phyloP scores from a whole-genome alignment of 345 rosid species.

The Boechera divaricarpa region DNA sequence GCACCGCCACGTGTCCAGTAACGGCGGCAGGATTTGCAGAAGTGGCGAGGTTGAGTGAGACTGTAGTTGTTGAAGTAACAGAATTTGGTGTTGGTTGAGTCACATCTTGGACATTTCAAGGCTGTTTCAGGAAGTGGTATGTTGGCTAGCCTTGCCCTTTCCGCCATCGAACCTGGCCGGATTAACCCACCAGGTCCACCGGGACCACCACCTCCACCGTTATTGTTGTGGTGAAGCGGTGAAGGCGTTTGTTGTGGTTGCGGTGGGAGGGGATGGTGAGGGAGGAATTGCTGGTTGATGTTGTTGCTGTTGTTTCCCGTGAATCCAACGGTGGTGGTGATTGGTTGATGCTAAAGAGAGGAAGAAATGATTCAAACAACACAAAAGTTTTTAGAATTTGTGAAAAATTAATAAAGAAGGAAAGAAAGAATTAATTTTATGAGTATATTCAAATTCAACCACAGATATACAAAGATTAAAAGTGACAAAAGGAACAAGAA shows the following conservation, averaged over 20 bases:
- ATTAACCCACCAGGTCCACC: conserved; percentile 46
- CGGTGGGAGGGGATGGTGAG: conserved; percentile 44
- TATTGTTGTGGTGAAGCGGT: conserved; percentile 42
- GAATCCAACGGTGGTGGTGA: conserved; percentile 51
- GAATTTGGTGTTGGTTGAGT: conserved; percentile 80
- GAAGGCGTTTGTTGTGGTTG: conserved; percentile 42
- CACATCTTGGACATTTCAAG: conserved; percentile 83
- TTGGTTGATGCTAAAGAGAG: conserved; percentile 45
- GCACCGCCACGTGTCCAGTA: conserved; percentile 93
- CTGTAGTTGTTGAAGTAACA: conserved; percentile 88
- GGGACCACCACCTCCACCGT: conserved; percentile 68
- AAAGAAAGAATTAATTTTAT: conserved; percentile 33
- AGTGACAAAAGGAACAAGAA: conserved; percentile 49
- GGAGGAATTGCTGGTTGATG: conserved; percentile 42
- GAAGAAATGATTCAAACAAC: conserved; percentile 27
- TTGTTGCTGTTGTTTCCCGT: conserved; percentile 47
- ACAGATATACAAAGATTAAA: conserved; percentile 44
- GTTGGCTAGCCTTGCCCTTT: conserved; percentile 76
- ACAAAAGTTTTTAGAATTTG: conserved; percentile 28
- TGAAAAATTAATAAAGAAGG: conserved; percentile 15
- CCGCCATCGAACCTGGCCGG: conserved; percentile 77
- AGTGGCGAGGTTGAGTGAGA: conserved; percentile 89
- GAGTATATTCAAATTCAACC: conserved; percentile 52
- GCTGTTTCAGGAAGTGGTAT: conserved; percentile 66
- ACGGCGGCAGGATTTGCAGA: conserved; percentile 83